Percentiles rank a stretch among this genome's conserved stretches.
These are phyloP conservation scores for Claviceps maximensis DNA, from an alignment of 2,329 filamentous ascomycete species.

Conservation along the genomic window DNA sequence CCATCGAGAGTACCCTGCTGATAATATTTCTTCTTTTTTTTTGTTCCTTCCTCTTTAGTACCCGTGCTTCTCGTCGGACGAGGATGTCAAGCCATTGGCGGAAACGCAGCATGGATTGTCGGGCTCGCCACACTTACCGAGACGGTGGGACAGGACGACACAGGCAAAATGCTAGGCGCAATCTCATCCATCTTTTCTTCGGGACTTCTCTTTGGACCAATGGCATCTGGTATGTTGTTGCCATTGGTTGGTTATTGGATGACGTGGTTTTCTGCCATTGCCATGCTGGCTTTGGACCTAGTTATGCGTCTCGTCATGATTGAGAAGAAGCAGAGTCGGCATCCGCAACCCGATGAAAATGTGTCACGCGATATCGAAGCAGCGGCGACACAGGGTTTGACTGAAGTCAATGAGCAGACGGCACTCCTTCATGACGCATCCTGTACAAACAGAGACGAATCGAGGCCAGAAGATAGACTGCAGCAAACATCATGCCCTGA, in stretches of 20 bases:
- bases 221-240: neutral
- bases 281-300: neutral
- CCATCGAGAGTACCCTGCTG: neutral
- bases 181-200: neutral
- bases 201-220: neutral
- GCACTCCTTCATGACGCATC: neutral
- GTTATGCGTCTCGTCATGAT: neutral
- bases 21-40: neutral
- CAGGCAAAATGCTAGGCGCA: neutral
- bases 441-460: neutral
- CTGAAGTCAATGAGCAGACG: neutral
- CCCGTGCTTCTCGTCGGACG: neutral
- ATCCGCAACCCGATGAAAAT: too few species aligned
- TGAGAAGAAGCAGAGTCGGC: neutral
- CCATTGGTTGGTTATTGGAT: neutral
- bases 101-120: neutral
- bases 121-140: neutral
- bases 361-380: neutral
- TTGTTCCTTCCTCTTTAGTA: neutral
- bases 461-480: neutral
- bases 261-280: neutral
- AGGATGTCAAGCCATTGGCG: neutral
- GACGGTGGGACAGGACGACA: neutral
- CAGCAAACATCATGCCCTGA: neutral
- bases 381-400: neutral